Base-by-base conservation (phyloP, 352 stramenopile species). In the Phytophthora pini region DNA sequence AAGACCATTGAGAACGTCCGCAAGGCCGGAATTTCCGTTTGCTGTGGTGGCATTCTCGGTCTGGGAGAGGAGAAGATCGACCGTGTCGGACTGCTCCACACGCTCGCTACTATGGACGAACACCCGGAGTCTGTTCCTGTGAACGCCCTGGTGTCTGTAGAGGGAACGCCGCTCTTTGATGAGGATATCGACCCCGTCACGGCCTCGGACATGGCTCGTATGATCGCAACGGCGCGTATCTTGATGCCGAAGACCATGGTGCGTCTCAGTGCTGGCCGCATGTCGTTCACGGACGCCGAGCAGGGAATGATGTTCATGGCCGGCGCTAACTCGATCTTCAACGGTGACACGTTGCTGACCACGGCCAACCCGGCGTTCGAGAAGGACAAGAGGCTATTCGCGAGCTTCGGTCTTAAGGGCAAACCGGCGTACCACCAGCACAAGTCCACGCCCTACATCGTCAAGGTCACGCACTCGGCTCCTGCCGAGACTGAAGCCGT, bases 261-360 rank as follows among this genome's bases (percentile, higher is more conserved):
- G 43, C 94, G 97, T 24, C 80, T 99, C 27, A 98, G 92, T 17
- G 97, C 97, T 17, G 97, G 97, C n/a, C 90, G 97, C 63, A 90
- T 99, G 67, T 98, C 93, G 43, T 99, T 99, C 75, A 95, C 89
- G 53, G 88, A 99, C 65, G 94, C 94, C 4, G 97, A 99, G 71
- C 97, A 99, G 76, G 97, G 84, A 6, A 76, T 98, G 53, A 97
- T 98, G 80, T 99, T 99, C 82, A 96, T 98, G 80, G 96, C 96
- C 5, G 97, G 97, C 17, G 97, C 97, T 56, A 99, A 99, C 87
- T 98, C 94, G 57, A 99, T 99, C 77, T 99, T 99, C 73, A 99
- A 98, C 77, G 97, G 97, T 31, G 97, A 99, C 80, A 98, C 95
- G 76, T 84, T 99, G 43, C 80, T 99, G 39, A 99, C 97, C 29